phyloP scores from a whole-genome alignment of 139 green algal genomes.

The Pseudopediastrum boryanum region DNA sequence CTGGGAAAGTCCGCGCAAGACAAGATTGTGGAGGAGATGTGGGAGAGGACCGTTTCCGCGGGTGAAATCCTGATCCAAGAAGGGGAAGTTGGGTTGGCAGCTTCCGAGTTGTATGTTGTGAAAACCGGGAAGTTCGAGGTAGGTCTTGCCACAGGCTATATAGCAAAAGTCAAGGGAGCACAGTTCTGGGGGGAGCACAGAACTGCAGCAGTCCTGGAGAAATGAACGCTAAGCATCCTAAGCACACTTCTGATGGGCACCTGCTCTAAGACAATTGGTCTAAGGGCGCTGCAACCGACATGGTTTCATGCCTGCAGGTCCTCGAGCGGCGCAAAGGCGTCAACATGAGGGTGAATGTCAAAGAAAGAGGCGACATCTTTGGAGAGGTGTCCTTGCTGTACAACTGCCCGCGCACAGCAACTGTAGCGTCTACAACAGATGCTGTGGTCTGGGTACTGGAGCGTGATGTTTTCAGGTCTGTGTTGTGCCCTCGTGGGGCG shows the following conservation, averaged over 20 bases:
- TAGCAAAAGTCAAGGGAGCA: neutral
- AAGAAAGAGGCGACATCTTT: constrained; percentile 59
- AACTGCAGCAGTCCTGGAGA: no score
- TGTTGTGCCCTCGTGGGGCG: no score
- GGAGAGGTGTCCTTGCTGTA: constrained; percentile 74
- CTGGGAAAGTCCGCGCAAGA: constrained; percentile 62
- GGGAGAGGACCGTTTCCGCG: constrained; percentile 40
- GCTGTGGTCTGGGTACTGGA: constrained; percentile 91
- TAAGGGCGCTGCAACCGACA: no score
- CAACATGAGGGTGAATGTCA: constrained; percentile 61
- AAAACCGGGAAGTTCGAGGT: constrained; percentile 91
- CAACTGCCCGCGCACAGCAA: constrained; percentile 81
- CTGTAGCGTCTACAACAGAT: constrained; percentile 85
- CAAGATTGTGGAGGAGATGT: constrained; percentile 67
- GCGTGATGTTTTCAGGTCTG: constrained; percentile 76
- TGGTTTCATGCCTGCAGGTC: no score
- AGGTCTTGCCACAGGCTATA: neutral
- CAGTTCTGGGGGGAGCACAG: no score
- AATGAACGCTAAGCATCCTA: no score
- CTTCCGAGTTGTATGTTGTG: constrained; percentile 93
- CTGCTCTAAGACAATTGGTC: no score
- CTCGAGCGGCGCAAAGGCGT: constrained; percentile 59
- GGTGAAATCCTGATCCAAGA: constrained; percentile 92
- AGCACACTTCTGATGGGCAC: no score
- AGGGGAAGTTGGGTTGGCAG: constrained; percentile 82